Percentiles rank a stretch among this genome's conserved stretches.
These are phyloP conservation scores for Chaetothyriales sp. DNA, from an alignment of 2,329 filamentous ascomycete species.

Conservation along the genomic window DNA sequence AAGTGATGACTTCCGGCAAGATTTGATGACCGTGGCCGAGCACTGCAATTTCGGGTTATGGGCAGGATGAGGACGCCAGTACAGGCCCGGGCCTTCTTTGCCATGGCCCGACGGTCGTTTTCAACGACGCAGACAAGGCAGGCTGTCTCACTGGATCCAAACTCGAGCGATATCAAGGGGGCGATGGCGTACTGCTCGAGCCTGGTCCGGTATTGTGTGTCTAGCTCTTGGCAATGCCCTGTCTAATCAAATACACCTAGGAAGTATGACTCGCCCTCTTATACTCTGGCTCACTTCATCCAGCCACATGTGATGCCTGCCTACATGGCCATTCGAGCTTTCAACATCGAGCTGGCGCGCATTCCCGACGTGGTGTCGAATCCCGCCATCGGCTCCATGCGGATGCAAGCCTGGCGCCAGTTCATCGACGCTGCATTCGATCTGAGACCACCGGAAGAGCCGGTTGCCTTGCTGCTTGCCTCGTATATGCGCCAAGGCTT, in stretches of 20 bases:
- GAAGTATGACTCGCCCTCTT: constrained; percentile 78
- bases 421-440: constrained; percentile 64
- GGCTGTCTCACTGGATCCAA: constrained; percentile 14
- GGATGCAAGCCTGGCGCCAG: constrained; percentile 92
- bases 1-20: background rate
- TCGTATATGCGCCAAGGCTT: constrained; percentile 46
- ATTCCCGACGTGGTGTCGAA: constrained; percentile 84
- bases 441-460: constrained; percentile 71
- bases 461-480: constrained; percentile 72
- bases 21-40: background rate
- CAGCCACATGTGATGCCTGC: constrained; percentile 61
- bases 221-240: background rate
- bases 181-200: constrained; percentile 47
- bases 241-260: constrained; percentile 32
- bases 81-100: constrained; percentile 5
- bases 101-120: constrained; percentile 6
- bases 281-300: constrained; percentile 73
- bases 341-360: constrained; percentile 84
- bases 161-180: constrained; percentile 37
- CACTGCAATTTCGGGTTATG: background rate
- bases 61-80: constrained; percentile 1
- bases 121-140: constrained; percentile 5
- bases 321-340: constrained; percentile 77
- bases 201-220: constrained; percentile 37
- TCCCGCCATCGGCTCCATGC: constrained; percentile 72